Evolutionary conservation across 2,329 filamentous ascomycete genomes (phyloP).

Genomic region (Beauveria varroae): DNA sequence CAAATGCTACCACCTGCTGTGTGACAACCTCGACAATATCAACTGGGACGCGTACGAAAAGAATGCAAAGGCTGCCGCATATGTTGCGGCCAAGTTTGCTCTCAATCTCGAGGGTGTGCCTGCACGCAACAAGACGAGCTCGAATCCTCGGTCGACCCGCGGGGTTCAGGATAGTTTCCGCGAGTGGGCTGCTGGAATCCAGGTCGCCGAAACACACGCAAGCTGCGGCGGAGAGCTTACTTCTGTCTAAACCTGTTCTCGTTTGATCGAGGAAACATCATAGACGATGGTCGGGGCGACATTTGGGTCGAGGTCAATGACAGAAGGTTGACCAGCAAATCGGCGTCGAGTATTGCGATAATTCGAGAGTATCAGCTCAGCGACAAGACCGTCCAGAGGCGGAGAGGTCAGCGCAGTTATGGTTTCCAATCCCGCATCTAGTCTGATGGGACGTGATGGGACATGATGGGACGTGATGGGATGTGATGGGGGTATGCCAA

Average conservation of each 20-base stretch:
- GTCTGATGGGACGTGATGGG: too few relatives aligned
- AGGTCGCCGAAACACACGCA: slow-evolving; percentile 21
- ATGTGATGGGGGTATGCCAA: too few relatives aligned
- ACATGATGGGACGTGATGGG: too few relatives aligned
- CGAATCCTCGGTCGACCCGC: slow-evolving; percentile 20
- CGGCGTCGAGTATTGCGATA: neutral
- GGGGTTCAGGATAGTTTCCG: slow-evolving; percentile 20
- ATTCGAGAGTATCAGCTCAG: too few relatives aligned
- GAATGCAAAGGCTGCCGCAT: slow-evolving; percentile 40
- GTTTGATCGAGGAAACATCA: neutral
- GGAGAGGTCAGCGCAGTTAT: too few relatives aligned
- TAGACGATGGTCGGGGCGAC: neutral
- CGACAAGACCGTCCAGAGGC: too few relatives aligned
- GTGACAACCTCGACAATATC: slow-evolving; percentile 34
- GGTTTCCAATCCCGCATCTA: too few relatives aligned
- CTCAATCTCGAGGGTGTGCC: slow-evolving; percentile 29
- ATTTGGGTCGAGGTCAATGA: neutral
- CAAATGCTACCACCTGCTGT: slow-evolving; percentile 32
- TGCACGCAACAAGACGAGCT: slow-evolving; percentile 21
- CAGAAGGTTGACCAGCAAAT: neutral
- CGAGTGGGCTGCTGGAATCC: slow-evolving; percentile 18
- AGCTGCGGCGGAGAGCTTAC: slow-evolving; percentile 21
- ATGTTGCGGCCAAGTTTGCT: slow-evolving; percentile 37
- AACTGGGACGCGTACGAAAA: slow-evolving; percentile 32
- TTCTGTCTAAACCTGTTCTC: neutral